Evolutionary conservation across 352 stramenopile species (phyloP).

Genomic region (Blastocystis sp.): DNA sequence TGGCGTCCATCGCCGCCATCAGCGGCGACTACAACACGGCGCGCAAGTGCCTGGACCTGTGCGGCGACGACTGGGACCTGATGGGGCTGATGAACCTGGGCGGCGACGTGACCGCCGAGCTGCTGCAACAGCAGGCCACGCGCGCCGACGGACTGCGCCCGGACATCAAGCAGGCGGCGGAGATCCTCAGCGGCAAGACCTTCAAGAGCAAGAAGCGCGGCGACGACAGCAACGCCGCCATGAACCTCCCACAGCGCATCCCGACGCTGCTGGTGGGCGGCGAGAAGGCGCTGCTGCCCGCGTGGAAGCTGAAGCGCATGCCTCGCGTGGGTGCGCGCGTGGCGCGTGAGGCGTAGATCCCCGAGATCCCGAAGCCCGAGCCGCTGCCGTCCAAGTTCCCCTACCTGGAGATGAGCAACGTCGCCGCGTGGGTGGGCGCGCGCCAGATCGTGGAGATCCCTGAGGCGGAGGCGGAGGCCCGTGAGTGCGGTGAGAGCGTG

Average conservation of each 20-base stretch:
- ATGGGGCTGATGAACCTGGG: conserved; percentile 56
- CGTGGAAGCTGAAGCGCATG: conserved; percentile 58
- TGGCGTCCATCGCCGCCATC: conserved; percentile 64
- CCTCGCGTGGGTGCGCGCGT: not conserved
- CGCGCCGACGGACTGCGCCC: conserved; percentile 65
- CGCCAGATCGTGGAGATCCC: conserved; percentile 65
- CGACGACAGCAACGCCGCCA: conserved; percentile 31
- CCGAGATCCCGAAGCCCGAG: conserved; percentile 63
- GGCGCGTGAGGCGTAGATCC: conserved; percentile 28
- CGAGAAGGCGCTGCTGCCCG: conserved; percentile 22
- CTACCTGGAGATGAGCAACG: conserved; percentile 60
- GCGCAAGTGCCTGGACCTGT: conserved; percentile 65
- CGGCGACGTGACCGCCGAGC: conserved; percentile 3
- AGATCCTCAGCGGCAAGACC: conserved; percentile 51
- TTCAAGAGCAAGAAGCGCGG: conserved; percentile 64
- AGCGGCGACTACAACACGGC: conserved; percentile 64
- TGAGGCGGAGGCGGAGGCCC: conserved; percentile 55
- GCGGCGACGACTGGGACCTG: conserved; percentile 66
- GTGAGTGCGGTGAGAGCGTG: not conserved
- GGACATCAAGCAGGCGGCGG: conserved; percentile 66
- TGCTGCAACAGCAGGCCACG: conserved; percentile 59
- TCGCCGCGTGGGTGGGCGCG: conserved; percentile 64
- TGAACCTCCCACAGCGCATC: conserved; percentile 65
- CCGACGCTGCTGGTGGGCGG: conserved; percentile 56
- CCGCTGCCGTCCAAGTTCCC: conserved; percentile 58